Base-by-base conservation (phyloP, 176 grass and related monocot genomes). In the Dendrocalamus sinicus region DNA sequence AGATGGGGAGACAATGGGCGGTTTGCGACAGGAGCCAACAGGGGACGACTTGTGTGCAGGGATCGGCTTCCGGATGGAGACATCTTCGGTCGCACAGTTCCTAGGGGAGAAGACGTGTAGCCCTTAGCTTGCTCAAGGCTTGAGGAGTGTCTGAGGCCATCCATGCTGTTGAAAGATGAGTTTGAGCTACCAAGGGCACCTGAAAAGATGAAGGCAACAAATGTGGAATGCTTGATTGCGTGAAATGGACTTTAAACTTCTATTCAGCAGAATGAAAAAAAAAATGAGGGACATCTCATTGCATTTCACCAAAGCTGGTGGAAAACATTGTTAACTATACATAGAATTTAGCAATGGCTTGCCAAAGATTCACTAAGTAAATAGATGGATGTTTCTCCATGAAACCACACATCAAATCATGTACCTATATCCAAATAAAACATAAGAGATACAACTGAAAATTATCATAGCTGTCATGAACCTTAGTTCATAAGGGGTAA, bases 1-100 rank as follows among this genome's bases (percentile, higher is more conserved):
- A 97, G 95, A 79, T 94, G 95, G 30, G 92, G 95, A 22, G 95
- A 94, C 63, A 94, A 32, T 16, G 92, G 95, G 17, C 92, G 86
- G 88, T 97, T 97, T 7, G 92, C 70, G 30, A 91, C 86, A 73
- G 88, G 79, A 59, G 78, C 66, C 3, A 50, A 75, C 77, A 86
- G 72, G 68, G 57, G 81, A 19, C 57, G 51, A 50, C 86, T 92
- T 57, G 84, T 64, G 70, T 97, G 89, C 62, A 94, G 35, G 45
- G 87, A 16, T 12, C 78, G 85, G 59, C 9, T 86, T 84, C 76
- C 80, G 46, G 37, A 23, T 39, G 84, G 39, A 78, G 69, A 57
- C 46, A 76, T 55, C 53, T 75, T 88, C 57, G 55, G 61, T 17
- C 14, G 83, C 37, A 80, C 14, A 76, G 70, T 57, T 71, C 84